Base-by-base conservation (phyloP, 306 rosid genomes). In the Quercus parvula region DNA sequence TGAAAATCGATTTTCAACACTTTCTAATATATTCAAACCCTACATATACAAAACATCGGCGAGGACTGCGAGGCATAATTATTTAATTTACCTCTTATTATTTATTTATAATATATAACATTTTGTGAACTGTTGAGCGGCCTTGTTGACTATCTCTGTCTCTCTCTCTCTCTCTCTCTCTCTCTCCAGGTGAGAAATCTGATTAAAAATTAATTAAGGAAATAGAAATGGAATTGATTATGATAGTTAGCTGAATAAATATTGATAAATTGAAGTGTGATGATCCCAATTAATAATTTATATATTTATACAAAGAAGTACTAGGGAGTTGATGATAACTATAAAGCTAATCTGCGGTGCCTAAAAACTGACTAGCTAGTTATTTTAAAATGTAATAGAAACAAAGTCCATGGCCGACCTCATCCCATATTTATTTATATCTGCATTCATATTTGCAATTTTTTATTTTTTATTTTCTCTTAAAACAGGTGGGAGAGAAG, bases 61-160 rank as follows among this genome's bases (percentile, higher is more conserved):
- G 78, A 70, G 25, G 78, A 70, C 81, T 77, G 41, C 78, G 76
- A 78, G 20, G 71, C 46, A 38, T 38, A 7, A 38, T 38, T 38
- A 38, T 38, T 38, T 38, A 38, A 64, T 4, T 54, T 30, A 70
- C 85, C 62, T 75, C 76, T 52, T 85, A 38, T 77, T 74, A 17
- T 52, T 5, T 55, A 5, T 33, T 7, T 33, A 6, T 2, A 9
- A 2, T 4, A 30, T 25, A 20, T 49, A 8, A 17, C 24, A 56
- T 57, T 57, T 5, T 74, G 5, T 22, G 77, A 70, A 62, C 85
- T 68, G 80, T 80, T 80, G 83, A 80, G 57, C 78, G 17, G 70
- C 83, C 64, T 63, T 33, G 49, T 78, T 64, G 73, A 31, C 66
- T 24, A 38, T 68, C 81, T 64, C 49, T 76, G 2, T 68, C 33